Base-by-base conservation (phyloP, 2,329 filamentous ascomycete genomes). In the Monosporascus sp. region DNA sequence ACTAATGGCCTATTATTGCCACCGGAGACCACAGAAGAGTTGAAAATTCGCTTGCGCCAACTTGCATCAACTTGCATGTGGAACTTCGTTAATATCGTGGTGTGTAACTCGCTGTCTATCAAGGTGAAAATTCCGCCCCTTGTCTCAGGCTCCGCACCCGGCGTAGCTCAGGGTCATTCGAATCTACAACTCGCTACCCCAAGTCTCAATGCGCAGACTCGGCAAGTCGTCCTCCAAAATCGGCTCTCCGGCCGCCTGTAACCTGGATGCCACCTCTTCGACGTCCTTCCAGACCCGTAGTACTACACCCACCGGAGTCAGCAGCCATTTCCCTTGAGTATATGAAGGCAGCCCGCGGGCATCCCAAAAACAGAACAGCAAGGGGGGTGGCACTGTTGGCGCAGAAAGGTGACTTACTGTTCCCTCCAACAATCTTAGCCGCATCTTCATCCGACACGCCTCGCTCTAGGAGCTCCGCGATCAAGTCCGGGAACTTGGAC, bases 231-330 rank as follows among this genome's bases (percentile, higher is more conserved):
- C 83, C 65, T 84, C 81, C 54, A 84, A 58, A 2, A 76, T 67
- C 5, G 75, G 74, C 51, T 73, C 77, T 0, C 84, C 83, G 2
- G 73, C 73, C 2, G 72, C 70, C 70, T 90, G 86, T 73, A 96
- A 67, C 67, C 80, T 73, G 44, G 74, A 74, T 6, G 90, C 87
- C 40, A 95, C 85, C 24, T 71, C 74, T 59, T 97, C 92, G 1
- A 87, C 90, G 27, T 88, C 86, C 52, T 74, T 79, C 92, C 91
- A 96, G 6, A 97, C 91, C 20, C 92, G 83, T 53, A 97, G 70
- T 3, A 96, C 43, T 46, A 27, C 43, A 27, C 24, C 22, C 11
- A 27, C 16, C 22, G 14, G 9, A 24, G 26, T 46, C 20, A 46
- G 43, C 5, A 46, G 14, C 9, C 20, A 8, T n/a, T 20, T 41